These are phyloP conservation scores for Pseudogymnoascus sp. DNA, from an alignment of 2,329 filamentous ascomycete genomes.

Conservation along the genomic window DNA sequence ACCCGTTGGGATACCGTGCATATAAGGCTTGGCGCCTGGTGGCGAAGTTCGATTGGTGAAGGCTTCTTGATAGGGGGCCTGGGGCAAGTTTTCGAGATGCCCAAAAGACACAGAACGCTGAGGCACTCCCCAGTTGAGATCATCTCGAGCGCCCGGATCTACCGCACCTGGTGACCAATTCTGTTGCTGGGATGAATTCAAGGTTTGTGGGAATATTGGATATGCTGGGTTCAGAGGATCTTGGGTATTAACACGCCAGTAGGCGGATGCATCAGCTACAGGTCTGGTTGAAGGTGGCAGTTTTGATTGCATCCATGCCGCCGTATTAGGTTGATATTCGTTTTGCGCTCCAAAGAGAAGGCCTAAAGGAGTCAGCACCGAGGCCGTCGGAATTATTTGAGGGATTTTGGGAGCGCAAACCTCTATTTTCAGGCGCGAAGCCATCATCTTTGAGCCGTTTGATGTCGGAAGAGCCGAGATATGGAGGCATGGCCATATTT, in stretches of 20 bases:
- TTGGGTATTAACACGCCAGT: conserved; percentile 45
- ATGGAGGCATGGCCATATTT: conserved; percentile 38
- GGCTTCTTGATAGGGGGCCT: neutral
- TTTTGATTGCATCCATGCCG: conserved; percentile 39
- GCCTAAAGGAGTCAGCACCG: neutral
- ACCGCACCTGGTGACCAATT: conserved; percentile 25
- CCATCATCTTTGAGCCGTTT: conserved; percentile 33
- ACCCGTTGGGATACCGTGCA: neutral
- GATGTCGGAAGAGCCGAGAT: conserved; percentile 37
- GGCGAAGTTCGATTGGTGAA: neutral
- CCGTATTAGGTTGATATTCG: conserved; percentile 10
- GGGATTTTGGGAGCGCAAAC: conserved; percentile 15
- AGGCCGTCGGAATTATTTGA: neutral
- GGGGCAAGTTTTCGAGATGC: neutral
- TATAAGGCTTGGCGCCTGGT: neutral
- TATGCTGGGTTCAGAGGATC: conserved; percentile 45
- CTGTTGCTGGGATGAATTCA: conserved; percentile 23
- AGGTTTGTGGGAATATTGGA: conserved; percentile 41
- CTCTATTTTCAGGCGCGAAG: conserved; percentile 29
- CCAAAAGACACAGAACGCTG: conserved; percentile 29
- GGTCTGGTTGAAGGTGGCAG: conserved; percentile 34
- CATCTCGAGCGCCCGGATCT: conserved; percentile 24
- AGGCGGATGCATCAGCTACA: conserved; percentile 34
- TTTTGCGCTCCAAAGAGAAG: conserved; percentile 2
- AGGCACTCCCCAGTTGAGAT: conserved; percentile 26